These are phyloP conservation scores for Grosmannia clavigera DNA, from an alignment of 2,329 filamentous ascomycete species.

Conservation along the genomic window DNA sequence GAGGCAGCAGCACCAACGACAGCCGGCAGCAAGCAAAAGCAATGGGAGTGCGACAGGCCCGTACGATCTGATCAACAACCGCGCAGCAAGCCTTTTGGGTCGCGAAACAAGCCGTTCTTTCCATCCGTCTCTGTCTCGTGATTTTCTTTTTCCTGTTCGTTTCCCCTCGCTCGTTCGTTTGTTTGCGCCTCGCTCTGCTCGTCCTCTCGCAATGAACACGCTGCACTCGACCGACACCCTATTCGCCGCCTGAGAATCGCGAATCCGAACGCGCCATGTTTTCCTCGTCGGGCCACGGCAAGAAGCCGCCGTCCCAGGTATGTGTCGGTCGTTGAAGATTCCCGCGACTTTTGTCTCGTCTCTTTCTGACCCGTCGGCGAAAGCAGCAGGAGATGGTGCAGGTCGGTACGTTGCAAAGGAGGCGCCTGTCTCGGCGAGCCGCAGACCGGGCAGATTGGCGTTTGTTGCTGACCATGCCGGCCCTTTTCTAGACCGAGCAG, in stretches of 20 bases:
- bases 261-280: conserved; percentile 33
- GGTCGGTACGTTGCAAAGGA: conserved; percentile 59
- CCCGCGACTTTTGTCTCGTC: conserved; percentile 6
- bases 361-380: conserved; percentile 16
- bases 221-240: neutral
- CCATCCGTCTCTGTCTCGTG: no score
- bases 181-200: neutral
- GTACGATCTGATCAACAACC: no score
- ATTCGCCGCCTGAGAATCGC: neutral
- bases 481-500: conserved; percentile 40
- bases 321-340: conserved; percentile 13
- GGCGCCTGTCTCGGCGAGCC: no score
- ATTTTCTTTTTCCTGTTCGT: no score
- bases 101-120: no score
- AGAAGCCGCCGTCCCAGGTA: conserved; percentile 64
- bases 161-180: no score
- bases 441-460: no score
- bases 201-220: neutral
- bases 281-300: conserved; percentile 51
- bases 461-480: neutral
- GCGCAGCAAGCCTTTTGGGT: no score
- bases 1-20: no score
- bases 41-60: no score
- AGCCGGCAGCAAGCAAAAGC: no score
- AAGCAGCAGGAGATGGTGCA: conserved; percentile 91